These are phyloP conservation scores for Quercus dentata DNA, from an alignment of 306 rosid species.

Conservation along the genomic window DNA sequence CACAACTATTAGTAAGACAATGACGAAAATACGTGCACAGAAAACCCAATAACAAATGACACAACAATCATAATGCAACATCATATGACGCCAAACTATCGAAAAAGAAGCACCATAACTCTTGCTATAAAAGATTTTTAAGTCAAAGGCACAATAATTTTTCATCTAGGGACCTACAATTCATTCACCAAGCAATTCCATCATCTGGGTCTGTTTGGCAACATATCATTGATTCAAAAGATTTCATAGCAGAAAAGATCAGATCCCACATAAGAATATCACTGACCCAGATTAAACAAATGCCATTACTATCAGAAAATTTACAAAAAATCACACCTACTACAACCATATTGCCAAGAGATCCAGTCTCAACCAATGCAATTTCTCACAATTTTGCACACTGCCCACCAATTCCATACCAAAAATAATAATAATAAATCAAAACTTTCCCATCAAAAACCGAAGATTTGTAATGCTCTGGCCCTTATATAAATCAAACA, in stretches of 20 bases:
- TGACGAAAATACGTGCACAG: background rate
- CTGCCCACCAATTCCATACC: background rate
- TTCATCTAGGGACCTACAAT: background rate
- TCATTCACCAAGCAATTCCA: background rate
- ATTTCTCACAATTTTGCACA: too few species aligned
- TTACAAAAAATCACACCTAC: conserved; percentile 3
- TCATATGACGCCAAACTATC: background rate
- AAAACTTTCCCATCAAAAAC: too few species aligned
- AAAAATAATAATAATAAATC: background rate
- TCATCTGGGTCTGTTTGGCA: background rate
- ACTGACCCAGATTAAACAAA: background rate
- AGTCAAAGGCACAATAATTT: too few species aligned
- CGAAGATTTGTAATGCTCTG: too few species aligned
- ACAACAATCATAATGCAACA: background rate
- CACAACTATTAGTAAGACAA: background rate
- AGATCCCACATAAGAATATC: conserved; percentile 25
- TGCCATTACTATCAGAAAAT: background rate
- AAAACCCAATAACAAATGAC: background rate
- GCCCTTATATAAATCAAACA: too few species aligned
- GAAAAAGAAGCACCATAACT: background rate
- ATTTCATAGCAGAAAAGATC: background rate
- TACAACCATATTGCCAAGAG: conserved; percentile 17
- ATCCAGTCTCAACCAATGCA: conserved; percentile 27
- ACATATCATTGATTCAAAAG: background rate
- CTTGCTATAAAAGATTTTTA: too few species aligned